A percentile compares a stretch with the other conserved stretches of the same genome.
These are phyloP conservation scores for Nakaseomyces bracarensis DNA, from an alignment of 1,139 yeast species.

Conservation along the genomic window DNA sequence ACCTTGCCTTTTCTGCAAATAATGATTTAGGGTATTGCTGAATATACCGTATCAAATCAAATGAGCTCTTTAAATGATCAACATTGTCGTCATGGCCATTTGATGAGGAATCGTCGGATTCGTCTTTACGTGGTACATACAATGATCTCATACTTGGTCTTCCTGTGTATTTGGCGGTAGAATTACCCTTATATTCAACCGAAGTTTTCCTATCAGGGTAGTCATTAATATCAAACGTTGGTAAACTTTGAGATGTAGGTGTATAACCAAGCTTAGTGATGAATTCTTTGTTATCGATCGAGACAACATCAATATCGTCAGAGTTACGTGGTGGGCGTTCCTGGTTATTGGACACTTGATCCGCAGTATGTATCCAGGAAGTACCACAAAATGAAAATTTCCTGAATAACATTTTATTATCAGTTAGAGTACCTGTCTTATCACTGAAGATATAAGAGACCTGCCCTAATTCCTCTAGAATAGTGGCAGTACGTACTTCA, in stretches of 20 bases:
- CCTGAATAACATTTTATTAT: slow-evolving; percentile 78
- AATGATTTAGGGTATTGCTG: slow-evolving; percentile 63
- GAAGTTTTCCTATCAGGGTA: slow-evolving; percentile 24
- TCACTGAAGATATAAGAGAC: slow-evolving; percentile 92
- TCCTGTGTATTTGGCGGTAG: slow-evolving; percentile 37
- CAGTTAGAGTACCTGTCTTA: slow-evolving; percentile 95
- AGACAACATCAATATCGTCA: slow-evolving; percentile 18
- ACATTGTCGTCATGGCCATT: slow-evolving; percentile 31
- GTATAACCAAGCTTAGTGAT: slow-evolving; percentile 11
- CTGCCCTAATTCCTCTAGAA: slow-evolving; percentile 93
- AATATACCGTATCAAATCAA: slow-evolving; percentile 58
- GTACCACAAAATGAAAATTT: slow-evolving; percentile 80
- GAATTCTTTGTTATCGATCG: slow-evolving; percentile 16
- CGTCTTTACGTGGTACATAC: slow-evolving; percentile 11
- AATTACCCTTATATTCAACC: slow-evolving; percentile 35
- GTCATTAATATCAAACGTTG: not conserved
- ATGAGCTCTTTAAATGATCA: slow-evolving; percentile 39
- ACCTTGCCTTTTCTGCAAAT: slow-evolving; percentile 65
- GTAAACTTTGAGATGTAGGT: slow-evolving; percentile 5
- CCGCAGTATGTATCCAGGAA: slow-evolving; percentile 81
- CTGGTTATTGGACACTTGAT: slow-evolving; percentile 22
- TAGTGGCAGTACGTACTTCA: slow-evolving; percentile 90
- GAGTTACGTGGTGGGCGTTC: slow-evolving; percentile 10
- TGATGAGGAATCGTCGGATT: slow-evolving; percentile 29
- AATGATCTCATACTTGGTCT: slow-evolving; percentile 47